A percentile compares a stretch with the other conserved stretches of the same genome.
Evolutionary conservation across 1,284 basidiomycete genomes (phyloP).

Genomic region (Trametes pubescens): DNA sequence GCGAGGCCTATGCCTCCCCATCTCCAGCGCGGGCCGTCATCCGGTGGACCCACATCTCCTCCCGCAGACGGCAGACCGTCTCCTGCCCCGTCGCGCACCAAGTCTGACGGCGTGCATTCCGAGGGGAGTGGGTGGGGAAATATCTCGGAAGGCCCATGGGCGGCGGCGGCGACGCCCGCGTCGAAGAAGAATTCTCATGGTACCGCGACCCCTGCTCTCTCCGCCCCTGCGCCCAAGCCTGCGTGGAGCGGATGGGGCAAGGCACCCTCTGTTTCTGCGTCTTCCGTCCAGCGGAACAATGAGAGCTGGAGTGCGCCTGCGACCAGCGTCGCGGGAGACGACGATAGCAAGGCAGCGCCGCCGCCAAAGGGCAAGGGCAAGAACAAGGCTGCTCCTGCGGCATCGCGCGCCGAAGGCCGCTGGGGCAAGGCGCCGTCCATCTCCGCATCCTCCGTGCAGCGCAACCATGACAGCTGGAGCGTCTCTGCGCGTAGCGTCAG

Average conservation of each 20-base stretch:
- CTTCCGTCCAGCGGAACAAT: conserved; percentile 27
- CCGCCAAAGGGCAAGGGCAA: background rate
- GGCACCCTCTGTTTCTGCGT: conserved; percentile 26
- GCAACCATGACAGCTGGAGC: conserved; percentile 33
- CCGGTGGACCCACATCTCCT: background rate
- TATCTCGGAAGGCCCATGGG: conserved; percentile 18
- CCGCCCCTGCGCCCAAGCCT: background rate
- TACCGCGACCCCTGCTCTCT: background rate
- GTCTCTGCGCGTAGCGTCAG: conserved; percentile 8
- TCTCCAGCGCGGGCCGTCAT: background rate
- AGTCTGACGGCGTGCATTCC: conserved; percentile 17
- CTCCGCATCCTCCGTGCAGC: conserved; percentile 23
- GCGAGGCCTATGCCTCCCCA: conserved; percentile 5
- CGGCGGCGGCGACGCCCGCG: background rate
- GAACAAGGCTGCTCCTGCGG: background rate
- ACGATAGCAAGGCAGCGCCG: background rate
- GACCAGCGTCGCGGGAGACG: background rate
- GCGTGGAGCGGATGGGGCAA: conserved; percentile 22
- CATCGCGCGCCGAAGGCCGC: conserved; percentile 3
- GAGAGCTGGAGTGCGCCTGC: conserved; percentile 29
- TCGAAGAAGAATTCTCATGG: background rate
- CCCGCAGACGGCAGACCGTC: conserved; percentile 2
- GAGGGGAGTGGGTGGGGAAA: conserved; percentile 18
- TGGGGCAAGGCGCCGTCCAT: conserved; percentile 30
- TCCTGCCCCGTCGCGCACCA: conserved; percentile 8